Conservation (phyloP, 371 early-diverging fungal species). For the Lichtheimia hyalospora region DNA sequence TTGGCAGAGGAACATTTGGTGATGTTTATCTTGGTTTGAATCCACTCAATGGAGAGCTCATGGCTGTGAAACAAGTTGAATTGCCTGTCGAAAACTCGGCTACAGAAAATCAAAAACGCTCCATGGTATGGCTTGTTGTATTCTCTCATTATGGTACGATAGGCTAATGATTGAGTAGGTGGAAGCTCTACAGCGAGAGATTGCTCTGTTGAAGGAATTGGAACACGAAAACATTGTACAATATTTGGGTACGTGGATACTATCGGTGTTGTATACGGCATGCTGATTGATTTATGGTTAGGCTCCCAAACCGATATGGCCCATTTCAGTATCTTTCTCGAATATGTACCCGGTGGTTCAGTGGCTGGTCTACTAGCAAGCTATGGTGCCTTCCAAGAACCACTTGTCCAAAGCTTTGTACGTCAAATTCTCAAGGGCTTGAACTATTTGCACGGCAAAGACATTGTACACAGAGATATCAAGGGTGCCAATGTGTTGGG, state of each 20-base stretch:
- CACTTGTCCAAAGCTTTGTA: constrained; percentile 81
- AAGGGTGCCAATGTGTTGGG: constrained; percentile 93
- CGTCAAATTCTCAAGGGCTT: constrained; percentile 93
- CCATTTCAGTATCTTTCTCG: constrained; percentile 92
- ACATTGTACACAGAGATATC: constrained; percentile 98
- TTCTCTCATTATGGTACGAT: neutral
- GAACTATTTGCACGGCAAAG: constrained; percentile 91
- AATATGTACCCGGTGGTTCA: constrained; percentile 98
- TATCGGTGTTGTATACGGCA: neutral
- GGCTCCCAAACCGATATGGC: constrained; percentile 80
- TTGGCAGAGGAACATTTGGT: constrained; percentile 98
- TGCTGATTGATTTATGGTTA: constrained; percentile 9
- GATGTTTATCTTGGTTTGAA: constrained; percentile 93
- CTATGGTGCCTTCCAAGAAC: constrained; percentile 87
- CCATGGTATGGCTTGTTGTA: constrained; percentile 41
- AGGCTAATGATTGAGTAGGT: constrained; percentile 33
- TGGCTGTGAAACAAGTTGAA: constrained; percentile 99
- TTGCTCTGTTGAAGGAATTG: constrained; percentile 85
- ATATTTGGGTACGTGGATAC: constrained; percentile 71
- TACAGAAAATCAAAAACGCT: constrained; percentile 64
- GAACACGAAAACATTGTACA: constrained; percentile 94
- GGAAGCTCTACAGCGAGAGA: constrained; percentile 88
- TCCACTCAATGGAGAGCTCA: constrained; percentile 79
- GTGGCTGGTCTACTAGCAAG: constrained; percentile 83
- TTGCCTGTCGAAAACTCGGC: constrained; percentile 72